Evolutionary conservation across 768 basidiomycete genomes (phyloP).

Genomic region (Botryobasidium botryosum): DNA sequence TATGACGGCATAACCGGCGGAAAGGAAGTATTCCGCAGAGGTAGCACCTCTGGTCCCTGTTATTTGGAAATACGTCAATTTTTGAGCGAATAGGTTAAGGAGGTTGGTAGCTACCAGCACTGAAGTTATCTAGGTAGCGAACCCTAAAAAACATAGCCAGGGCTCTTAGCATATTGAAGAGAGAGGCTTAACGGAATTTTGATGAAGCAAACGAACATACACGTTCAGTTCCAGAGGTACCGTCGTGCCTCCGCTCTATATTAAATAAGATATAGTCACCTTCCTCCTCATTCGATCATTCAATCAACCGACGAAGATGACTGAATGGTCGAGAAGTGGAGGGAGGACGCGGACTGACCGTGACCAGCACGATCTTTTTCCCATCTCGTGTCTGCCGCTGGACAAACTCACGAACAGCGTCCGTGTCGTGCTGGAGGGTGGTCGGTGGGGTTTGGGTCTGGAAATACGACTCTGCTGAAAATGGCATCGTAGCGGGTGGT

Average conservation of each 20-base stretch:
- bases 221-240: slow-evolving; percentile 97
- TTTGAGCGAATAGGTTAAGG: neutral
- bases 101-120: slow-evolving; percentile 44
- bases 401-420: slow-evolving; percentile 50
- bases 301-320: neutral
- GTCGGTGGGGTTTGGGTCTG: slow-evolving; percentile 68
- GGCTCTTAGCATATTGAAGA: slow-evolving; percentile 15
- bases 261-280: neutral
- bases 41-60: slow-evolving; percentile 90
- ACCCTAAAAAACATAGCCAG: slow-evolving; percentile 41
- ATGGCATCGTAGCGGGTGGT: too few relatives aligned
- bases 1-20: slow-evolving; percentile 89
- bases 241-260: slow-evolving; percentile 92
- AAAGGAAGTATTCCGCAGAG: slow-evolving; percentile 94
- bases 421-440: slow-evolving; percentile 50
- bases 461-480: slow-evolving; percentile 85
- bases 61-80: slow-evolving; percentile 5
- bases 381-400: slow-evolving; percentile 42
- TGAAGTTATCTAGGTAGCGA: slow-evolving; percentile 96
- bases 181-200: neutral
- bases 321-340: neutral
- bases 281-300: neutral
- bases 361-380: slow-evolving; percentile 79
- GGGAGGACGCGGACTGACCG: slow-evolving; percentile 37
- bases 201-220: slow-evolving; percentile 36